Percentiles rank a stretch among this genome's conserved stretches.
These are phyloP conservation scores for Zasmidium citrigriseum DNA, from an alignment of 2,329 filamentous ascomycete genomes.

Conservation along the genomic window DNA sequence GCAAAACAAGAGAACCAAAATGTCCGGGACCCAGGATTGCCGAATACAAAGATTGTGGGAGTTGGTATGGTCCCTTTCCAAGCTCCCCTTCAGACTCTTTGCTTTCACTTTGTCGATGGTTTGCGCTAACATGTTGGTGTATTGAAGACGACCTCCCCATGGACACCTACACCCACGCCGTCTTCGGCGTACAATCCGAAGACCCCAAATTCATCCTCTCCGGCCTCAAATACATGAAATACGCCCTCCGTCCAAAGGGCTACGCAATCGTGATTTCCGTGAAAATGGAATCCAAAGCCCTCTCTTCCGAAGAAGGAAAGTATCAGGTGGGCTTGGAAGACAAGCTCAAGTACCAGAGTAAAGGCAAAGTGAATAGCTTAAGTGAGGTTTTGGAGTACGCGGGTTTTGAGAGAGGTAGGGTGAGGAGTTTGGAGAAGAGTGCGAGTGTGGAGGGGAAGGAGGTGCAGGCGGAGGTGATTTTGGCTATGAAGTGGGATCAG, in stretches of 20 bases:
- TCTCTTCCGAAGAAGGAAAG: slow-evolving; percentile 8
- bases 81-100: too few relatives aligned
- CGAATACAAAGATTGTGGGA: slow-evolving; percentile 18
- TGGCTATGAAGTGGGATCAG: slow-evolving; percentile 33
- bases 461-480: slow-evolving; percentile 26
- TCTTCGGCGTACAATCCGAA: slow-evolving; percentile 25
- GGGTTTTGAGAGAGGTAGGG: slow-evolving; percentile 31
- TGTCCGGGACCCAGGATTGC: slow-evolving; percentile 9
- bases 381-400: slow-evolving; percentile 29
- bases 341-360: slow-evolving; percentile 27
- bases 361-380: slow-evolving; percentile 23
- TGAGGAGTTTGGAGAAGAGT: slow-evolving; percentile 24
- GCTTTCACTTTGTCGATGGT: too few relatives aligned
- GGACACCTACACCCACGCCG: slow-evolving; percentile 30
- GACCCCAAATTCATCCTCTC: slow-evolving; percentile 28
- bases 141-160: slow-evolving; percentile 25
- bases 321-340: slow-evolving; percentile 26
- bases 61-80: too few relatives aligned
- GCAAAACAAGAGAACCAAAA: slow-evolving; percentile 19
- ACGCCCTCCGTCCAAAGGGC: slow-evolving; percentile 29
- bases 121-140: too few relatives aligned
- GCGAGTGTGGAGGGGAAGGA: slow-evolving; percentile 23
- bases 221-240: slow-evolving; percentile 27
- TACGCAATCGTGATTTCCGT: slow-evolving; percentile 27
- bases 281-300: slow-evolving; percentile 21